Evolutionary conservation across 352 stramenopile species (phyloP).

Genomic region (Globisporangium alternatum): DNA sequence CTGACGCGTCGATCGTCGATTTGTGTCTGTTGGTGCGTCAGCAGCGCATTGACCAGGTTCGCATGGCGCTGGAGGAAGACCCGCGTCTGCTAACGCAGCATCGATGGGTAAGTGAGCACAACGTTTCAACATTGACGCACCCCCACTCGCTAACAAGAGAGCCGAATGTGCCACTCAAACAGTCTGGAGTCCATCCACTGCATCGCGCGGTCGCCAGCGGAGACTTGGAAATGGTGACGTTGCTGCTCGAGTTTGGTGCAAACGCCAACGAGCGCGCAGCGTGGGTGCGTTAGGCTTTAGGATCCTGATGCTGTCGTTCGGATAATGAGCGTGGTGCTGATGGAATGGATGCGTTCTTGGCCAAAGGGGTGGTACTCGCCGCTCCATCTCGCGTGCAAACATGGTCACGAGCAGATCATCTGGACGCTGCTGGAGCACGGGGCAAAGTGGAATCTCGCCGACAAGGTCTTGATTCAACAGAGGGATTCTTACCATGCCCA

Average conservation of each 20-base stretch:
- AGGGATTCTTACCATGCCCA: not conserved
- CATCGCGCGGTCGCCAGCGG: constrained; percentile 58
- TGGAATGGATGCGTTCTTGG: not conserved
- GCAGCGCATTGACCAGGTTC: constrained; percentile 33
- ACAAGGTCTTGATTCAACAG: constrained; percentile 39
- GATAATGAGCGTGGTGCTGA: not conserved
- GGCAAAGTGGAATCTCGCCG: constrained; percentile 46
- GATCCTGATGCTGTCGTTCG: not conserved
- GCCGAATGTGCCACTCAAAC: not conserved
- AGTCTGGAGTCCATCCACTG: constrained; percentile 64
- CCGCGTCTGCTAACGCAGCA: constrained; percentile 36
- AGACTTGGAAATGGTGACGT: constrained; percentile 35
- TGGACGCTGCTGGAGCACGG: constrained; percentile 59
- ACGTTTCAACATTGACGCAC: not conserved
- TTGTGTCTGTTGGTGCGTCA: constrained; percentile 57
- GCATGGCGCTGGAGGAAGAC: constrained; percentile 27
- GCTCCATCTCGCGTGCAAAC: constrained; percentile 73
- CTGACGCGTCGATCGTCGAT: constrained; percentile 24
- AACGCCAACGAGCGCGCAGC: constrained; percentile 54
- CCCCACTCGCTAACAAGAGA: not conserved
- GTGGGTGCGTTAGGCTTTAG: constrained; percentile 36
- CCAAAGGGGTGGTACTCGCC: constrained; percentile 71
- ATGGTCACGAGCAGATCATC: constrained; percentile 58
- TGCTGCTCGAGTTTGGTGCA: constrained; percentile 49
- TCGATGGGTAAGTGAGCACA: constrained; percentile 50